phyloP scores from a whole-genome alignment of 2,329 filamentous ascomycete species.

The Bipolaris oryzae region DNA sequence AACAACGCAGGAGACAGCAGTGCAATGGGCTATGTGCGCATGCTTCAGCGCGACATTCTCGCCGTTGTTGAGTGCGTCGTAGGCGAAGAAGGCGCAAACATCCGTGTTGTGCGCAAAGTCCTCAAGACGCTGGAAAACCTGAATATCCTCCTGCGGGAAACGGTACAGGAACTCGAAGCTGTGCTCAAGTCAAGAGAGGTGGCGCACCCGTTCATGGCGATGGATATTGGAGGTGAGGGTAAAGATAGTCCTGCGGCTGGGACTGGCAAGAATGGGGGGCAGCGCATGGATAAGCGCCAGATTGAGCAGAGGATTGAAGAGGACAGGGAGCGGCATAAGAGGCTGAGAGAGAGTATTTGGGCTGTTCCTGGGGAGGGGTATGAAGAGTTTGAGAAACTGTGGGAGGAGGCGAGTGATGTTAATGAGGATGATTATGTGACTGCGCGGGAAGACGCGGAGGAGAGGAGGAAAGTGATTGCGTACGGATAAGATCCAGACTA shows the following conservation, averaged over 20 bases:
- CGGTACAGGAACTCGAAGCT: slow-evolving; percentile 79
- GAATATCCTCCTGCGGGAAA: slow-evolving; percentile 73
- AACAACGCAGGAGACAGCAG: slow-evolving; percentile 68
- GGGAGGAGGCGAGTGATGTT: slow-evolving; percentile 85
- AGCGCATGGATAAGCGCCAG: slow-evolving; percentile 78
- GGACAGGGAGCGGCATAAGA: slow-evolving; percentile 92
- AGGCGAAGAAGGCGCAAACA: slow-evolving; percentile 87
- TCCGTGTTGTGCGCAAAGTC: slow-evolving; percentile 87
- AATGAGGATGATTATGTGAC: slow-evolving; percentile 84
- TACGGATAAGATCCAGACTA: slow-evolving; percentile 31
- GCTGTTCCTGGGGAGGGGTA: slow-evolving; percentile 69
- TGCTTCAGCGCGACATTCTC: slow-evolving; percentile 94
- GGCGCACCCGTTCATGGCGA: slow-evolving; percentile 36
- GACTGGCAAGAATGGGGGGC: slow-evolving; percentile 43
- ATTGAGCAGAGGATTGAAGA: slow-evolving; percentile 97
- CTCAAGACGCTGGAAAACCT: slow-evolving; percentile 73
- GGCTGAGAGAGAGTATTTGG: slow-evolving; percentile 91
- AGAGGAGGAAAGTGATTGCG: slow-evolving; percentile 57
- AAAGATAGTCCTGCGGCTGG: slow-evolving; percentile 22
- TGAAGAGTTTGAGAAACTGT: slow-evolving; percentile 77
- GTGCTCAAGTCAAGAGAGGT: slow-evolving; percentile 78
- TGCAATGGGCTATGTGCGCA: slow-evolving; percentile 81
- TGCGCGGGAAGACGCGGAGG: slow-evolving; percentile 73
- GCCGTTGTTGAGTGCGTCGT: slow-evolving; percentile 91
- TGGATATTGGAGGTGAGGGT: background rate